Percentiles rank a stretch among this genome's conserved stretches.
Evolutionary conservation across 192 early-diverging fungal genomes (phyloP).

Genomic region (Thamnidium elegans): DNA sequence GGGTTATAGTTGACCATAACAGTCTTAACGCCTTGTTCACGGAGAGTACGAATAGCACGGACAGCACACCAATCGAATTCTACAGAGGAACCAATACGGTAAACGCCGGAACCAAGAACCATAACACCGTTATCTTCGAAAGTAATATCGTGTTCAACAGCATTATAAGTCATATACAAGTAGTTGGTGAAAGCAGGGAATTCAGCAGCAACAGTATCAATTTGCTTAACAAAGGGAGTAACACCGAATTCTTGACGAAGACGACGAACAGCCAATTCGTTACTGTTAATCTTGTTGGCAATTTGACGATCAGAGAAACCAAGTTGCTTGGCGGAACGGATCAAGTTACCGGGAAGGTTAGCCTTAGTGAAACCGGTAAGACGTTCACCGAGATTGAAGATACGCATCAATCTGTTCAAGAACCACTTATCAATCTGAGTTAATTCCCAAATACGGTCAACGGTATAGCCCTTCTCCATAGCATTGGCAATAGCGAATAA

Average conservation of each 20-base stretch:
- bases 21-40: slow-evolving; percentile 84
- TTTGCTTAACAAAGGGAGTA: slow-evolving; percentile 97
- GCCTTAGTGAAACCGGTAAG: slow-evolving; percentile 57
- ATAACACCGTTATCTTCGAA: slow-evolving; percentile 95
- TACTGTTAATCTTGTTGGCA: slow-evolving; percentile 64
- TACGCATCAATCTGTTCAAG: slow-evolving; percentile 90
- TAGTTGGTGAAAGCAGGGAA: slow-evolving; percentile 99
- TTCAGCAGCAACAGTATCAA: slow-evolving; percentile 98
- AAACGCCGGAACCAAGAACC: slow-evolving; percentile 97
- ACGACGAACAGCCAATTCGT: slow-evolving; percentile 88
- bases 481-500: slow-evolving; percentile 97
- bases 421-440: slow-evolving; percentile 98
- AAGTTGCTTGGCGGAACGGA: slow-evolving; percentile 85
- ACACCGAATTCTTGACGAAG: slow-evolving; percentile 75
- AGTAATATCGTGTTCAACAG: slow-evolving; percentile 83
- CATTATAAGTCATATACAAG: slow-evolving; percentile 97
- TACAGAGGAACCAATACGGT: slow-evolving; percentile 97
- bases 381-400: slow-evolving; percentile 78
- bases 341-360: slow-evolving; percentile 53
- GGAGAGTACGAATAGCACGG: slow-evolving; percentile 89
- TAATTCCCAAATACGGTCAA: slow-evolving; percentile 87
- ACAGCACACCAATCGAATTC: slow-evolving; percentile 99
- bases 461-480: slow-evolving; percentile 87
- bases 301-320: slow-evolving; percentile 96
- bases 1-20: slow-evolving; percentile 99